phyloP scores from a whole-genome alignment of 108 stramenopile species.

The Pseudonitzschia multistriata region DNA sequence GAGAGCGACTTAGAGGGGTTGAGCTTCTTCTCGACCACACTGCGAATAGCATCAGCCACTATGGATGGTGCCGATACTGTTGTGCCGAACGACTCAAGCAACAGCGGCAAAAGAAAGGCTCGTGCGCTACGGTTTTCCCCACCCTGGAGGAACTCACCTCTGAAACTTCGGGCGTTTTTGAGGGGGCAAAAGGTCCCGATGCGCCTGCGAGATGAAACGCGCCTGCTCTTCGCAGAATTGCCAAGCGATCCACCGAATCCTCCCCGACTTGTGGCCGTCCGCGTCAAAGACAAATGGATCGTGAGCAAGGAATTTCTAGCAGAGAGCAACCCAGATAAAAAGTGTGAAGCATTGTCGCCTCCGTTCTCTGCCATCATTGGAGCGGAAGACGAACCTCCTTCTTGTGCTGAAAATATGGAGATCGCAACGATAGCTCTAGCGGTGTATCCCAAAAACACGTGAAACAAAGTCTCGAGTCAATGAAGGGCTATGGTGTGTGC shows the following conservation, averaged over 20 bases:
- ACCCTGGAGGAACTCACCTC: constrained; percentile 61
- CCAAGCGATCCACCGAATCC: not conserved
- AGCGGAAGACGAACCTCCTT: too few relatives aligned
- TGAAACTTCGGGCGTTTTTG: constrained; percentile 84
- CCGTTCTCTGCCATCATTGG: too few relatives aligned
- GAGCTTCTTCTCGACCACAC: not conserved
- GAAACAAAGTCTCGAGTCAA: too few relatives aligned
- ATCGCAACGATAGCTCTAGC: too few relatives aligned
- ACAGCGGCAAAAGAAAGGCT: too few relatives aligned
- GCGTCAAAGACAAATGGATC: not conserved
- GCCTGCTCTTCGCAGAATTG: constrained; percentile 1
- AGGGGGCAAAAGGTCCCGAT: constrained; percentile 87
- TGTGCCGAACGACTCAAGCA: not conserved
- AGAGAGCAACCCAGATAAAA: too few relatives aligned
- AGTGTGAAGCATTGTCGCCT: too few relatives aligned
- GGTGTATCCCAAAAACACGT: too few relatives aligned
- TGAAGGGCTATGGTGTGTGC: too few relatives aligned
- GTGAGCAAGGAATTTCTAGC: not conserved
- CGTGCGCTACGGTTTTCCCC: constrained; percentile 54
- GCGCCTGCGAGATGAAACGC: constrained; percentile 51
- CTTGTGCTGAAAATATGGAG: too few relatives aligned
- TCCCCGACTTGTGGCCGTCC: not conserved
- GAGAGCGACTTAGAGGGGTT: too few relatives aligned
- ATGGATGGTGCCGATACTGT: not conserved
- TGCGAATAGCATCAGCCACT: not conserved